Evolutionary conservation across 1,139 yeast genomes (phyloP), one percentile per base, ranked within the genome.

Genomic region (Pichia sp.): DNA sequence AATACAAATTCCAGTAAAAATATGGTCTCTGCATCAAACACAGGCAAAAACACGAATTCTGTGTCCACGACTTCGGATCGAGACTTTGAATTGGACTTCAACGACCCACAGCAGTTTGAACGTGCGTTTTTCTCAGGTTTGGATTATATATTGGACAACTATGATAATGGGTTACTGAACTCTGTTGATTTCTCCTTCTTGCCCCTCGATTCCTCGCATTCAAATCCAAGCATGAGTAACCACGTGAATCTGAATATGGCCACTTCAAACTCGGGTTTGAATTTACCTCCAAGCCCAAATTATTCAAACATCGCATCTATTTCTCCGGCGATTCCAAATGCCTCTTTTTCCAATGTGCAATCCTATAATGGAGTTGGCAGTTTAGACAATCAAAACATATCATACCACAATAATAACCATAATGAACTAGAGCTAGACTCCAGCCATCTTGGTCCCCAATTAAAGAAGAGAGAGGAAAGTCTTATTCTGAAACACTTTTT

Each of bases 401-500:
- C 43, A 40, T 16, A 40, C 29, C n/a, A 26, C 13, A 45, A 16
- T 26, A 40, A 15, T 13, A 26, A 43, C 8, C 30, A 13, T 32
- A n/a, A 26, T 19, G 49, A 52, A 8, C 26, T 41, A 8, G 51
- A 43, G n/a, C 36, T 55, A 13, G 56, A 54, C 43, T 45, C 55
- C 1, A 38, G 50, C 31, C 42, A 41, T 2, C 30, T 51, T 4
- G 56, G 41, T 8, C 54, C 59, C 3, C 54, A 54, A 16, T 41
- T 59, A 8, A 58, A 57, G 31, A 59, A 56, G 19, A 53, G 63
- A 34, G 82, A 80, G 57, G 84, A 80, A 58, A 78, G 74, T 55
- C 73, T 72, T 70, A 76, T 79, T 72, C 62, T 80, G 55, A 76
- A 74, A 54, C 84, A 80, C 63, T 80, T 79, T 61, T 80, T 80